Evolutionary conservation across 1,284 basidiomycete species (phyloP).

Genomic region (Pseudozyma sp.): DNA sequence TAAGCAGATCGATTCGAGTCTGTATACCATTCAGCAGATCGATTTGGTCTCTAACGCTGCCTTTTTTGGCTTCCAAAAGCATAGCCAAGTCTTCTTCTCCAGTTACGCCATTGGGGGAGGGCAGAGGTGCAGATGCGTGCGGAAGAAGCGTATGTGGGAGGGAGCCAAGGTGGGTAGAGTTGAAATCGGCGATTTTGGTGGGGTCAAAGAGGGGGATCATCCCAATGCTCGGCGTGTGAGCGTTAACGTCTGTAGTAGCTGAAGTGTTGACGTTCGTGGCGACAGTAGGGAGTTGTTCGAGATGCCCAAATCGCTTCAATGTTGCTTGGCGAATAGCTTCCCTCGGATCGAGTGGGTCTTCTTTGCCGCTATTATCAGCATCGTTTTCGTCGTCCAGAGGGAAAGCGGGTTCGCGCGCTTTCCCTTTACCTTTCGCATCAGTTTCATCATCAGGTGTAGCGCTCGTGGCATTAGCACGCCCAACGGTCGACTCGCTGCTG

Average conservation of each 20-base stretch:
- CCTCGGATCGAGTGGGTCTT: slow-evolving; percentile 36
- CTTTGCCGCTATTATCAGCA: background rate
- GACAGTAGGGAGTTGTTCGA: background rate
- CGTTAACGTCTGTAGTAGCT: background rate
- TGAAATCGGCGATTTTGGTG: slow-evolving; percentile 50
- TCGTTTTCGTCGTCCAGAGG: slow-evolving; percentile 1
- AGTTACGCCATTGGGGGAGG: background rate
- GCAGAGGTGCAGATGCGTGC: background rate
- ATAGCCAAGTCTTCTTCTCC: background rate
- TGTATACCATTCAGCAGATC: slow-evolving; percentile 14
- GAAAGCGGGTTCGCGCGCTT: slow-evolving; percentile 7
- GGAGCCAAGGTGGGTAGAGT: slow-evolving; percentile 47
- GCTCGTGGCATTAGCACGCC: background rate
- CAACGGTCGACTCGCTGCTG: background rate
- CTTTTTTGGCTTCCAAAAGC: slow-evolving; percentile 3
- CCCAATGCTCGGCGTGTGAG: slow-evolving; percentile 14
- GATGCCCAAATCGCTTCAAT: slow-evolving; percentile 24
- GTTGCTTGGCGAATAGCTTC: slow-evolving; percentile 50
- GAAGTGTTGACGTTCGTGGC: background rate
- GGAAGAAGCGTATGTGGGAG: slow-evolving; percentile 44
- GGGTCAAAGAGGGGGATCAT: slow-evolving; percentile 60
- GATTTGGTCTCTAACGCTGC: slow-evolving; percentile 19
- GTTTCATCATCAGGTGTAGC: background rate
- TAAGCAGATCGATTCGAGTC: slow-evolving; percentile 23
- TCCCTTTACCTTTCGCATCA: slow-evolving; percentile 24